Conservation (phyloP, 768 basidiomycete genomes). For the Tephrocybe sp. region DNA sequence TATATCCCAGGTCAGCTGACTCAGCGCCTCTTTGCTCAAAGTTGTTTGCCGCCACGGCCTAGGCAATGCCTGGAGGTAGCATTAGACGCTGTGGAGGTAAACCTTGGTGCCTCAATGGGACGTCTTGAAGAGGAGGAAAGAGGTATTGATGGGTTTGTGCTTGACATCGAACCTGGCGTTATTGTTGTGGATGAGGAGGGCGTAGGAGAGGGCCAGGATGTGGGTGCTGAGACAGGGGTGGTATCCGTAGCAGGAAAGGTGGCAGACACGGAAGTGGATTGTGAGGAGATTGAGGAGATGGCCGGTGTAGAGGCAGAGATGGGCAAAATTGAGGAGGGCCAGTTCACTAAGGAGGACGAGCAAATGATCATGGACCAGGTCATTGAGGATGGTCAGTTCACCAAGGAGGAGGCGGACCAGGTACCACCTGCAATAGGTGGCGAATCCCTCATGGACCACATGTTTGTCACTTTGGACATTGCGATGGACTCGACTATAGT, state of each 20-base stretch:
- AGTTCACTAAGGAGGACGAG: too few relatives aligned
- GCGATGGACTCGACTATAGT: not conserved
- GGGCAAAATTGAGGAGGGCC: not conserved
- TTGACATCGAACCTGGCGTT: not conserved
- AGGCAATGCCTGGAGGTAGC: too few relatives aligned
- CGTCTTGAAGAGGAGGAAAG: not conserved
- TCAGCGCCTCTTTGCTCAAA: slow-evolving; percentile 14
- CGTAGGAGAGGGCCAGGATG: not conserved
- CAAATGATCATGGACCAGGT: too few relatives aligned
- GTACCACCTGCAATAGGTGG: too few relatives aligned
- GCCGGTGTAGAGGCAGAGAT: not conserved
- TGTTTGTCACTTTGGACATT: too few relatives aligned
- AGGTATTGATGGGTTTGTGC: not conserved
- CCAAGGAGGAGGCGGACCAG: too few relatives aligned
- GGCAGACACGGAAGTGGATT: not conserved
- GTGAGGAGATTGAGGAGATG: not conserved
- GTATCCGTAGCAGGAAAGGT: not conserved
- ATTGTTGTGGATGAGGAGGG: not conserved
- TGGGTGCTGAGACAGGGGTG: not conserved
- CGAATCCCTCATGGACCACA: too few relatives aligned
- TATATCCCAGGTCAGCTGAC: slow-evolving; percentile 13
- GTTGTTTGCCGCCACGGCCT: slow-evolving; percentile 10
- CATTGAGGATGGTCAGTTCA: too few relatives aligned
- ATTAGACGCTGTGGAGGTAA: not conserved
- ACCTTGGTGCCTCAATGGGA: not conserved